Conservation (phyloP, 805 yeast genomes). For the Candida manassasensis region DNA sequence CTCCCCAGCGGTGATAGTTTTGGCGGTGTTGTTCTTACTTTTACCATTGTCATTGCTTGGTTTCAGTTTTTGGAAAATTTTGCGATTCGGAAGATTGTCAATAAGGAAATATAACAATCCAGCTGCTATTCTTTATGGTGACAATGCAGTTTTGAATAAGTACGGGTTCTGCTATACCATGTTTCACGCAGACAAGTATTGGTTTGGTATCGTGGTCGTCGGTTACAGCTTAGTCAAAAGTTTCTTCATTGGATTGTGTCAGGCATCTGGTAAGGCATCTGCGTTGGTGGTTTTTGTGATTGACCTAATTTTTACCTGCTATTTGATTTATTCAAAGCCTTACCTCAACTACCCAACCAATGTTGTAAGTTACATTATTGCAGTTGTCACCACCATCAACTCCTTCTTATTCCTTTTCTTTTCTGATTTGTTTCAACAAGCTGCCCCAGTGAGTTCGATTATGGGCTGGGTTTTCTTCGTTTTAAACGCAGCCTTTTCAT, state of each 20-base stretch:
- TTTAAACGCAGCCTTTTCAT: constrained; percentile 82
- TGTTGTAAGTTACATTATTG: constrained; percentile 65
- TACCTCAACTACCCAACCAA: constrained; percentile 82
- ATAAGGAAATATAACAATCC: constrained; percentile 64
- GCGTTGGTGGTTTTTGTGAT: constrained; percentile 70
- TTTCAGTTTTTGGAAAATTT: constrained; percentile 64
- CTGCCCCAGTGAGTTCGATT: constrained; percentile 69
- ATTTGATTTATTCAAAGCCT: constrained; percentile 63
- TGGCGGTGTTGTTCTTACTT: constrained; percentile 68
- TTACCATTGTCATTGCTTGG: constrained; percentile 55
- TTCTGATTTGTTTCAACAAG: constrained; percentile 78
- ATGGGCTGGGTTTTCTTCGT: constrained; percentile 92
- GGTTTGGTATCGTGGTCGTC: constrained; percentile 72
- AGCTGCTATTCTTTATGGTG: constrained; percentile 83
- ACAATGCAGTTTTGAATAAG: constrained; percentile 62
- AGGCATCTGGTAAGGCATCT: constrained; percentile 76
- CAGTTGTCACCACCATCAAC: constrained; percentile 68
- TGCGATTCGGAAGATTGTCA: constrained; percentile 59
- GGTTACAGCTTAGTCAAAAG: constrained; percentile 61
- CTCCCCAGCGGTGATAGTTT: constrained; percentile 82
- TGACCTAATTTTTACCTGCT: constrained; percentile 65
- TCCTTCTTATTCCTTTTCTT: constrained; percentile 84
- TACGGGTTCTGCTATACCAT: constrained; percentile 88
- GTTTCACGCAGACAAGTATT: constrained; percentile 76
- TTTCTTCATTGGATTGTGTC: constrained; percentile 72